These are phyloP conservation scores for Magnusiomyces magnusii DNA, from an alignment of 1,139 yeast species.

Conservation along the genomic window DNA sequence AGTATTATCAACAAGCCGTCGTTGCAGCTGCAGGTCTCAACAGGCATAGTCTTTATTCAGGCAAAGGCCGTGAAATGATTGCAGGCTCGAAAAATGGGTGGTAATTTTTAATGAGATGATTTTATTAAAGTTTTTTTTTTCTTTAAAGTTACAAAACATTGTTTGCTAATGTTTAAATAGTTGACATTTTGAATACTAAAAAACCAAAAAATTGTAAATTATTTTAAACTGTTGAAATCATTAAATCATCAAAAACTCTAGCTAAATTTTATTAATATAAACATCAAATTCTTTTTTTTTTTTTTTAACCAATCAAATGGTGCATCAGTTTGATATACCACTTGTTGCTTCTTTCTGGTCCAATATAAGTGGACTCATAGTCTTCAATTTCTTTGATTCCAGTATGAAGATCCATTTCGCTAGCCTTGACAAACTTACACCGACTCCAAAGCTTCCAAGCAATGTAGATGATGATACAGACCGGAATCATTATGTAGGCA, in stretches of 20 bases:
- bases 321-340: constrained; percentile 13
- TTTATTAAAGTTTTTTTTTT: no score
- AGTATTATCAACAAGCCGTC: constrained; percentile 26
- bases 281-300: no score
- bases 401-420: constrained; percentile 46
- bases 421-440: constrained; percentile 44
- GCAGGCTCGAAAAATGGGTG: neutral
- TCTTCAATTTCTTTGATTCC: constrained; percentile 52
- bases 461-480: constrained; percentile 50
- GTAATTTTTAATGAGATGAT: no score
- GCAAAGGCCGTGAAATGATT: constrained; percentile 50
- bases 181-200: no score
- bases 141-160: no score
- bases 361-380: constrained; percentile 19
- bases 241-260: no score
- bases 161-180: no score
- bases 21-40: constrained; percentile 34
- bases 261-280: no score
- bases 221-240: no score
- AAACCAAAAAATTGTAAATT: no score
- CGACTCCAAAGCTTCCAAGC: constrained; percentile 50
- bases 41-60: constrained; percentile 42
- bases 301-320: neutral
- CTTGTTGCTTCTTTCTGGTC: constrained; percentile 16
- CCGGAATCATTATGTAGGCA: constrained; percentile 58